Evolutionary conservation across 1,284 basidiomycete species (phyloP), one percentile per base, ranked within the genome.

Genomic region (Pseudozyma flocculosa): DNA sequence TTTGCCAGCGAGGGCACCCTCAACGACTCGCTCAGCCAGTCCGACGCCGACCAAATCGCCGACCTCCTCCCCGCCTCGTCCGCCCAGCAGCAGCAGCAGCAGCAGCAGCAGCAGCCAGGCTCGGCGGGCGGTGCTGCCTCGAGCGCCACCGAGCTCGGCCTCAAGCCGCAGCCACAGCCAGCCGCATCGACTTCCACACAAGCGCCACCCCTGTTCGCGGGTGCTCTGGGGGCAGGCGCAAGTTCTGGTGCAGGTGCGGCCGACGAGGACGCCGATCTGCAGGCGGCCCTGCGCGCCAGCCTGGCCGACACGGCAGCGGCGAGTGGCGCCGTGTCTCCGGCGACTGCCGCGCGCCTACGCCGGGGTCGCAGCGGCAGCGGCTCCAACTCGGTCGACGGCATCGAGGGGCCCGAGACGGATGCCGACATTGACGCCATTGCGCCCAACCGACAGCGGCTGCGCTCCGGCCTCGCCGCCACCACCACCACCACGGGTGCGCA

Each of bases 371-470:
- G 37, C 30, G 29, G 37, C 23, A 26, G 50, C 40, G 18, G 40
- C n/a, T 10, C 47, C 30, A 17, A 39, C 21, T 15, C 38, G 29
- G 30, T 36, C 14, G n/a, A 21, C 8, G 32, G 32, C 10, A 14
- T 34, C 32, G 32, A 34, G 32, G n/a, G 30, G 13, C 15, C 44
- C 19, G 66, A 68, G 50, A 70, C 67, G 3, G 71, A 73, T 45
- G 68, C 51, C 21, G 64, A 73, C 43, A 58, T 73, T n/a, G 71
- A 73, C 40, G 61, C 62, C 2, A 72, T 73, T 22, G 71, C 71
- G 3, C 70, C 71, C 1, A 22, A 18, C 4, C 42, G 57, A 7
- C 30, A 48, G 32, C 7, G 32, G 32, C 7, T 34, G 32, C 32
- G 32, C 4, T 34, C 32, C 7, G 32, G 32, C 32, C 32, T 34